Conservation (phyloP, 2,329 filamentous ascomycete species). For the Cladosporium colombiae region DNA sequence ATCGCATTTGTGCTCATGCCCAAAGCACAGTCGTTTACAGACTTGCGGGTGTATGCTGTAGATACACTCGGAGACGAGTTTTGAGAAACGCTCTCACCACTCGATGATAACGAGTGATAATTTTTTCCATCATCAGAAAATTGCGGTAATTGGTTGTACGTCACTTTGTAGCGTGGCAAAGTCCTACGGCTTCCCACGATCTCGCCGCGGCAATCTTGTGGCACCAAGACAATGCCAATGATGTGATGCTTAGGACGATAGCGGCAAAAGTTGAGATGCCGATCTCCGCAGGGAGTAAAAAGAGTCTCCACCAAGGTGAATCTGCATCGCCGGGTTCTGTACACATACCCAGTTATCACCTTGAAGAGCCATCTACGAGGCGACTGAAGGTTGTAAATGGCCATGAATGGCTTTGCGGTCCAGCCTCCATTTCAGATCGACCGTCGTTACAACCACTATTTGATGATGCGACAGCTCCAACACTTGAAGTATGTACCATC, state of each 20-base stretch:
- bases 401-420: neutral
- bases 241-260: neutral
- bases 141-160: neutral
- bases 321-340: neutral
- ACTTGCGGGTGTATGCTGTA: neutral
- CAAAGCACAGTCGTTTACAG: neutral
- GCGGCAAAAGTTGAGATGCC: conserved; percentile 5
- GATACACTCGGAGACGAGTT: neutral
- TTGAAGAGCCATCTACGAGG: neutral
- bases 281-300: neutral
- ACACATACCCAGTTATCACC: neutral
- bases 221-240: neutral
- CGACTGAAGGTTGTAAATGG: neutral
- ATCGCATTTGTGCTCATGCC: neutral
- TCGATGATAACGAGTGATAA: too few species aligned
- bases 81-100: too few species aligned
- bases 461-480: neutral
- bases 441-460: too few species aligned
- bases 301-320: neutral
- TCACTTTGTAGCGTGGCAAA: neutral
- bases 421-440: too few species aligned
- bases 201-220: neutral
- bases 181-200: too few species aligned
- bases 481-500: neutral
- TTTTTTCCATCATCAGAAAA: neutral